Base-by-base conservation (phyloP, 1,139 yeast species). In the Suhomyces maxii region DNA sequence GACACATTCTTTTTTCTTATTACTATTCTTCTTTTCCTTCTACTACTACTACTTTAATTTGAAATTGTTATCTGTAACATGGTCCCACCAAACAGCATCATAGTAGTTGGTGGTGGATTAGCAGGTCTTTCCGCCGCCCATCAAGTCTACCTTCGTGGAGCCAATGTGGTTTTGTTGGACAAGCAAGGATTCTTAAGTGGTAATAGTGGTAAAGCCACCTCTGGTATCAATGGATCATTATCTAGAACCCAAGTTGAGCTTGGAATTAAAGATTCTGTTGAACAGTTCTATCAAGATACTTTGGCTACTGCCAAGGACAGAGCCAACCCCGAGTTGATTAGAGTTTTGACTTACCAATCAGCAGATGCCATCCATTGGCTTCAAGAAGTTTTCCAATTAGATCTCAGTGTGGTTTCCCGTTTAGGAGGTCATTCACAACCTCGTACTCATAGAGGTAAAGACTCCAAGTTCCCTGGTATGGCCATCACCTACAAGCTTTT, bases 121-220 rank as follows among this genome's bases (percentile, higher is more conserved):
- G 89, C 95, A 3, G 95, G 95, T 1, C 69, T 87, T 30, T 76
- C 87, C n/a, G 84, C 91, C 2, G 86, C 89, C 1, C 87, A 83
- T 59, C 85, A 83, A 56, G 76, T 85, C 13, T 73, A 83, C 46
- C 68, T 76, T 47, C 70, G 82, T 42, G 79, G 83, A 43, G 71
- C 86, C 58, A 67, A 80, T 54, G 81, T 85, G 12, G 64, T 84
- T 0, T 58, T 86, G 13, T 57, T 86, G 18, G 91, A 86, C 52
- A 85, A 85, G 56, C 81, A 79, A 44, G 76, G 81, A 11, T 79
- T 80, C 54, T 69, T 85, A 36, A 88, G 91, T 47, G 95, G 95
- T 5, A 87, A 86, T 59, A 84, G 91, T 35, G 83, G 87, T 26
- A 85, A 86, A 62, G 95, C 95, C 1, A 84, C 91, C 0, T 82